Percentiles rank a stretch among this genome's conserved stretches.
Evolutionary conservation across 108 stramenopile species (phyloP).

Genomic region (Nitzschia putrida): DNA sequence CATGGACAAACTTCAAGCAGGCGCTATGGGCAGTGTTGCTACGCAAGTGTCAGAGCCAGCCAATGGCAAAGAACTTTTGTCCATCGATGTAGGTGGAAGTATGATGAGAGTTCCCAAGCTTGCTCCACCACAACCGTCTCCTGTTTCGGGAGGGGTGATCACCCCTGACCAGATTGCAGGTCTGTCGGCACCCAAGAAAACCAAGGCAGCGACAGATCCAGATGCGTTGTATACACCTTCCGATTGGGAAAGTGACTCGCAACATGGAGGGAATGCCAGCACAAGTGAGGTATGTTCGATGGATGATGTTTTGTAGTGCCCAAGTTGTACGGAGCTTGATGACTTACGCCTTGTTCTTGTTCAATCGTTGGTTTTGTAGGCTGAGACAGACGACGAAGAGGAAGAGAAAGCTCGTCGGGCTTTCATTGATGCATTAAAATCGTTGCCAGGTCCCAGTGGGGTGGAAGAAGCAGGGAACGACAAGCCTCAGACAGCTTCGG

Average conservation of each 20-base stretch:
- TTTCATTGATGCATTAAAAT: slow-evolving; percentile 78
- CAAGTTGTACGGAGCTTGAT: not conserved
- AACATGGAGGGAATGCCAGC: slow-evolving; percentile 22
- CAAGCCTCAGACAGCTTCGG: slow-evolving; percentile 43
- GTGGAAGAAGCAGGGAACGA: slow-evolving; percentile 38
- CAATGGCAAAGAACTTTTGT: slow-evolving; percentile 24
- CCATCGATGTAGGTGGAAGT: slow-evolving; percentile 48
- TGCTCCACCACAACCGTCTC: slow-evolving; percentile 21
- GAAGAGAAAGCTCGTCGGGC: slow-evolving; percentile 81
- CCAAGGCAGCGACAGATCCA: slow-evolving; percentile 23
- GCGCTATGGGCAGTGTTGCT: slow-evolving; percentile 57
- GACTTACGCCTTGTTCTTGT: not conserved
- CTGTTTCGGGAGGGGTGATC: slow-evolving; percentile 48
- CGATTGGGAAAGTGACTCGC: slow-evolving; percentile 71
- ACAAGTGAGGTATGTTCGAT: slow-evolving; percentile 30
- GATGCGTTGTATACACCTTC: slow-evolving; percentile 54
- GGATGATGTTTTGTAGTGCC: not conserved
- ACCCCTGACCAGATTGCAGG: slow-evolving; percentile 47
- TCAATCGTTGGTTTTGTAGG: not conserved
- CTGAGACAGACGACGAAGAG: slow-evolving; percentile 63
- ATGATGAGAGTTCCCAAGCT: slow-evolving; percentile 48
- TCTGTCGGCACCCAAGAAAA: slow-evolving; percentile 32
- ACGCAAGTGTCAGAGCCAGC: slow-evolving; percentile 29
- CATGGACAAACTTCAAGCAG: slow-evolving; percentile 82
- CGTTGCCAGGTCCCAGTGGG: slow-evolving; percentile 35